Conservation (phyloP, 1,284 basidiomycete genomes). For the Moniliophthora roreri region DNA sequence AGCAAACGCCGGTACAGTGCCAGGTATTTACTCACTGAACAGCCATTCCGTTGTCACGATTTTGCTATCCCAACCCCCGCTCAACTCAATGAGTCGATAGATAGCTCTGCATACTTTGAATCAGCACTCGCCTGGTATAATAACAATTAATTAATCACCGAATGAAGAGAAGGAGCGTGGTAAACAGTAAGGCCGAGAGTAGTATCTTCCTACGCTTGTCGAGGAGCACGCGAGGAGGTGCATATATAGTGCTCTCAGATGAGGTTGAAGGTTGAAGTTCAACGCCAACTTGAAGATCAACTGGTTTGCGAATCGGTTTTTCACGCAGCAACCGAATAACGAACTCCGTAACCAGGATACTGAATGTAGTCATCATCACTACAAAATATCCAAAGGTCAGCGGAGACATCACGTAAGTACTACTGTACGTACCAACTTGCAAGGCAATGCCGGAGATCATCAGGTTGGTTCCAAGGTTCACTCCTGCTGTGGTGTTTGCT, state of each 20-base stretch:
- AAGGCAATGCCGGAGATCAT: constrained; percentile 36
- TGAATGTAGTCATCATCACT: background rate
- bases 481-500: constrained; percentile 16
- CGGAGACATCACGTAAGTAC: too few species aligned
- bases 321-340: background rate
- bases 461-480: constrained; percentile 27
- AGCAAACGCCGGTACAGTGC: too few species aligned
- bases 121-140: background rate
- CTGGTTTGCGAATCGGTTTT: too few species aligned
- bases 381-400: background rate
- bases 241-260: background rate
- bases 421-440: constrained; percentile 15
- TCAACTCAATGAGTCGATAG: too few species aligned
- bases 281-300: too few species aligned
- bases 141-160: background rate
- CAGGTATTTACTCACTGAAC: too few species aligned
- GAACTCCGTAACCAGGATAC: background rate
- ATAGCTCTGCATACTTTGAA: too few species aligned
- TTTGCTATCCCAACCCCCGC: too few species aligned
- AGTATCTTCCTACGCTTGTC: constrained; percentile 1
- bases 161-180: constrained; percentile 8
- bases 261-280: background rate
- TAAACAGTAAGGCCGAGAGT: constrained; percentile 2
- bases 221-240: background rate
- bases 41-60: too few species aligned